Base-by-base conservation (phyloP, 2,329 filamentous ascomycete species). In the Colletotrichum sp. region DNA sequence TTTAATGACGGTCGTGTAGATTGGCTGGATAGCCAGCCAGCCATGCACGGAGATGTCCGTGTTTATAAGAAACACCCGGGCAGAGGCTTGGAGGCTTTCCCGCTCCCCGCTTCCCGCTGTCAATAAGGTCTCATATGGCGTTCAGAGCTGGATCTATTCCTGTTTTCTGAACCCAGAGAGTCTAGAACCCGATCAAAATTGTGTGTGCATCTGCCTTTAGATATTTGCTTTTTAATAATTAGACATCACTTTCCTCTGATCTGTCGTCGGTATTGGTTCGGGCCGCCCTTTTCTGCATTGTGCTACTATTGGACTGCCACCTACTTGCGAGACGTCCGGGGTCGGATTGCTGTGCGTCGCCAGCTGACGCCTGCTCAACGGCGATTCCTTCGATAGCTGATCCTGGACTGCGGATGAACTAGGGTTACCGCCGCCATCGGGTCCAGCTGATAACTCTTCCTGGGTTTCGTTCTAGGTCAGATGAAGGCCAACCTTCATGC, bases 401-500 rank as follows among this genome's bases (percentile, higher is more conserved):
- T 61, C 57, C 55, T 30, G 30, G 70, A 24, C 10, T 16, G 12
- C 18, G 26, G 10, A 14, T 52, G 39, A 28, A 68, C 70, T 59
- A 68, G 73, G 73, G 68, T 73, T 10, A 75, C 70, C 73, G 73
- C 73, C 70, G 73, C 34, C 59, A 26, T 13, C n/a, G 5, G 21
- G 70, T 28, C 64, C 64, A 73, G 70, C 63, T 75, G 73, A 73
- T 48, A n/a, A 66, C 14, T 34, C 64, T 43, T 65, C 18, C 39
- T 36, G 21, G 60, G 73, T 75, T 73, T 73, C 64, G 73, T 48
- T 65, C 73, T 28, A 68, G 68, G 73, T 75, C 73, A 75, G 73
- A 73, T 65, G 73, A 71, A 65, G 24, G 39, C 36, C 57, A 55
- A 68, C 34, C 21, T 72, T 75, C 65, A 75, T 75, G 73, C 73